Base-by-base conservation (phyloP, 331 rosid species). In the Pyracantha coccinea region DNA sequence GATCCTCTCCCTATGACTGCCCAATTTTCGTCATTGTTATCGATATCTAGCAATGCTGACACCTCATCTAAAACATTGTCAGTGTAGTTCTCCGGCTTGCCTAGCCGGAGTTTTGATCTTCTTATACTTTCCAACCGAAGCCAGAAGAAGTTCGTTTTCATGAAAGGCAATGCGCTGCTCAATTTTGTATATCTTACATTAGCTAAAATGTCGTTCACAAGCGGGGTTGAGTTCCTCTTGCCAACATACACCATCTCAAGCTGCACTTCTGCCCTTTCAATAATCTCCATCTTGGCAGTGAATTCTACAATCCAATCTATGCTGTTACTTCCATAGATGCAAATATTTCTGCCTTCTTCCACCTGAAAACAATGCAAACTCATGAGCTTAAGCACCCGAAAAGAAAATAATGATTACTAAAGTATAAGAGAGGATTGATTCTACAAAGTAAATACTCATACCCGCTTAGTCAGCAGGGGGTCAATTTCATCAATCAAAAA, bases 241-340 rank as follows among this genome's bases (percentile, higher is more conserved):
- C 89, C 88, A 11, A 81, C 88, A 70, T 83, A 90, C 69, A 90
- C 74, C 76, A 73, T 76, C 86, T 90, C 91, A 64, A 90, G 67
- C 74, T 85, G 75, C 61, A 80, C 60, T 57, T 87, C 88, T 62
- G 50, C 70, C 31, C 12, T 68, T 77, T 76, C 75, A 14, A 90
- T 78, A 55, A 71, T 75, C 66, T 75, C 66, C 71, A 82, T 80
- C 71, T 71, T 78, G 2, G 69, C 69, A 63, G 74, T 83, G 85
- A 90, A 78, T 24, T 86, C 76, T 73, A n/a, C 81, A 54, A 86
- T 76, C 96, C 93, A 88, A 7, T 71, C 83, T 65, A 80, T 54
- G 80, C 71, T 78, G 66, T 72, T 73, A 81, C 93, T 82, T 68
- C 93, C 93, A 75, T 86, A 86, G 21, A 90, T 71, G 86, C 90